Conservation (phyloP, 306 rosid genomes). For the Quercus variabilis region DNA sequence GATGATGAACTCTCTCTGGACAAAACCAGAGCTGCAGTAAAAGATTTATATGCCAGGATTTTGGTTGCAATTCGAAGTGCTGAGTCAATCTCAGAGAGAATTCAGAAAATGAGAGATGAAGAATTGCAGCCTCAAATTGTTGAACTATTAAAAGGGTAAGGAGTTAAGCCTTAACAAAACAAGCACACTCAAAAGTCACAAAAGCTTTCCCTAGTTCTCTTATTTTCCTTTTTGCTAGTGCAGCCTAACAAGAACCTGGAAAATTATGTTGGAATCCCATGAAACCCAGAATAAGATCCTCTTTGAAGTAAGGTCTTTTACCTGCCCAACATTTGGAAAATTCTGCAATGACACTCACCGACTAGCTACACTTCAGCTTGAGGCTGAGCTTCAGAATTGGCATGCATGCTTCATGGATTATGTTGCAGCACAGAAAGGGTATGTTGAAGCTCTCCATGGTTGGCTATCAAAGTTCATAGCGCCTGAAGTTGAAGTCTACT, state of each 20-base stretch:
- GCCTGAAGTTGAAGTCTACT: conserved; percentile 75
- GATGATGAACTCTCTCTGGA: conserved; percentile 54
- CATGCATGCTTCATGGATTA: conserved; percentile 59
- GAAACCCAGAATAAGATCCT: conserved; percentile 88
- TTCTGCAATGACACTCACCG: conserved; percentile 76
- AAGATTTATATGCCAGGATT: conserved; percentile 86
- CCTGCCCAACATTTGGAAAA: conserved; percentile 54
- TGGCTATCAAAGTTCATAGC: conserved; percentile 80
- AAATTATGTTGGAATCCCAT: conserved; percentile 76
- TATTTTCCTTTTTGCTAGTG: conserved; percentile 39
- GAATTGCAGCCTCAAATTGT: conserved; percentile 85
- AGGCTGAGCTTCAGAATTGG: conserved; percentile 86
- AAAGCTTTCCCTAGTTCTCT: conserved; percentile 30
- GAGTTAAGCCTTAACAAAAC: conserved; percentile 16
- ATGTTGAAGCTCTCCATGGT: conserved; percentile 78
- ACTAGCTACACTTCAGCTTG: conserved; percentile 72
- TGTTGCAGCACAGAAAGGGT: conserved; percentile 68
- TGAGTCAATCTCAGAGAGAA: conserved; percentile 79
- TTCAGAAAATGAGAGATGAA: conserved; percentile 82
- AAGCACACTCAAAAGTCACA: conserved; percentile 7
- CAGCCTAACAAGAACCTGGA: conserved; percentile 84
- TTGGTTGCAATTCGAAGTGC: conserved; percentile 88
- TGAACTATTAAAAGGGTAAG: conserved; percentile 88
- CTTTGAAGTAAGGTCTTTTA: conserved; percentile 65
- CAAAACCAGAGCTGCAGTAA: conserved; percentile 72